Evolutionary conservation across 2,329 filamentous ascomycete species (phyloP).

Genomic region (Scytalidium sp.): DNA sequence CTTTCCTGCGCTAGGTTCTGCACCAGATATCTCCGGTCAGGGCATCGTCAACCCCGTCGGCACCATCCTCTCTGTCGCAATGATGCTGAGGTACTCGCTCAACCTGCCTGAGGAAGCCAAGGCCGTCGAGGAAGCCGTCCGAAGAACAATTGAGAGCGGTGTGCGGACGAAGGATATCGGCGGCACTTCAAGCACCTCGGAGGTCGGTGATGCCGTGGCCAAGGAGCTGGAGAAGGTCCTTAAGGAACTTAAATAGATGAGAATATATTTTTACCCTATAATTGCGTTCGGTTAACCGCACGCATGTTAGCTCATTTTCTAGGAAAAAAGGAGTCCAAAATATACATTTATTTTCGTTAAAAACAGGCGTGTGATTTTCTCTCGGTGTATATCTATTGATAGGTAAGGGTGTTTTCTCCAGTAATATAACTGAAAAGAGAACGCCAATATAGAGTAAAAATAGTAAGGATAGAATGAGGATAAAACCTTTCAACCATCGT

Average conservation of each 20-base stretch:
- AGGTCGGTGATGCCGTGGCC: conserved; percentile 82
- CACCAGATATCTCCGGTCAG: conserved; percentile 89
- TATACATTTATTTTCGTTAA: not conserved
- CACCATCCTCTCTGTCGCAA: conserved; percentile 86
- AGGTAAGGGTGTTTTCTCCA: too few relatives aligned
- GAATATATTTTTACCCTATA: not conserved
- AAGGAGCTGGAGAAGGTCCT: conserved; percentile 70
- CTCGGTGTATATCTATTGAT: not conserved
- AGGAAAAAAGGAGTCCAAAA: too few relatives aligned
- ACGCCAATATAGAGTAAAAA: too few relatives aligned
- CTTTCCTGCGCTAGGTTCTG: conserved; percentile 65
- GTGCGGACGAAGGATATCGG: conserved; percentile 82
- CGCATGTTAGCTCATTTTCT: too few relatives aligned
- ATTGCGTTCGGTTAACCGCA: too few relatives aligned
- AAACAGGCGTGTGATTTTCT: too few relatives aligned
- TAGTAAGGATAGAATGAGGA: too few relatives aligned
- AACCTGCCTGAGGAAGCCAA: conserved; percentile 73
- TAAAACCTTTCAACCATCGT: too few relatives aligned
- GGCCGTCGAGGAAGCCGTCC: conserved; percentile 78
- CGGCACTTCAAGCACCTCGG: conserved; percentile 67
- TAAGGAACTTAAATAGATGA: conserved; percentile 10
- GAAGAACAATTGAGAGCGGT: conserved; percentile 74
- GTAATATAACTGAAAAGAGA: too few relatives aligned
- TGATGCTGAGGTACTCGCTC: conserved; percentile 95
- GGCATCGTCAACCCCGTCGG: conserved; percentile 91